Evolutionary conservation across 352 stramenopile genomes (phyloP), one percentile per base, ranked within the genome.

Genomic region (Phytopythium delawarense): DNA sequence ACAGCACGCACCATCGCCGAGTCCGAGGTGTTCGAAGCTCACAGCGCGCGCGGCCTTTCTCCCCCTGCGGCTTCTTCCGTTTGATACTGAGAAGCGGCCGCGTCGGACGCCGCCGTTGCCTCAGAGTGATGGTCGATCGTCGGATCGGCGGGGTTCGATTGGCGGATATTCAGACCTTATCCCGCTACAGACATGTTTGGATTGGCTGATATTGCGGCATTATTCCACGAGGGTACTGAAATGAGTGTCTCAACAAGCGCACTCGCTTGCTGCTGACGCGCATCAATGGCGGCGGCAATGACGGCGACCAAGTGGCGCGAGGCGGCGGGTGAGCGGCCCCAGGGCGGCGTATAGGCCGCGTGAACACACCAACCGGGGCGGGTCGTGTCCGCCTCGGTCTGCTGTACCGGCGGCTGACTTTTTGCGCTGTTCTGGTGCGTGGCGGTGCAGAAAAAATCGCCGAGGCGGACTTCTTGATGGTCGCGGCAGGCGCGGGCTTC

Each of bases 401-500:
- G 4, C 8, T 54, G 15, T 37, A 16, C 1, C 7, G 25, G 9
- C 2, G 48, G 28, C 28, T 54, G 25, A 54, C 28, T 4, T 54
- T 35, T 35, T 12, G 11, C n/a, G 23, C 15, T 21, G 13, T 30
- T 39, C 30, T 49, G 30, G n/a, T 40, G 18, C 34, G 11, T 32
- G 46, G 30, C 15, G 34, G 1, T 13, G 45, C 65, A 93, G 87
- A 81, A 30, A 82, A 74, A 65, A 84, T 97, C 28, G 75, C 75
- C 7, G 62, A 66, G 1, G 87, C 87, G 21, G 88, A 98, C 61
- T 87, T 97, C 52, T 67, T 98, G 5, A 63, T 98, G 9, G 65
- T 97, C 6, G 87, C 90, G 7, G 89, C 91, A 1, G 92, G 92
- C 52, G 92, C 92, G 5, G 92, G 90, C 37, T 97, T 97, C 65